Base-by-base conservation (phyloP, 805 yeast genomes). In the Candida pini region DNA sequence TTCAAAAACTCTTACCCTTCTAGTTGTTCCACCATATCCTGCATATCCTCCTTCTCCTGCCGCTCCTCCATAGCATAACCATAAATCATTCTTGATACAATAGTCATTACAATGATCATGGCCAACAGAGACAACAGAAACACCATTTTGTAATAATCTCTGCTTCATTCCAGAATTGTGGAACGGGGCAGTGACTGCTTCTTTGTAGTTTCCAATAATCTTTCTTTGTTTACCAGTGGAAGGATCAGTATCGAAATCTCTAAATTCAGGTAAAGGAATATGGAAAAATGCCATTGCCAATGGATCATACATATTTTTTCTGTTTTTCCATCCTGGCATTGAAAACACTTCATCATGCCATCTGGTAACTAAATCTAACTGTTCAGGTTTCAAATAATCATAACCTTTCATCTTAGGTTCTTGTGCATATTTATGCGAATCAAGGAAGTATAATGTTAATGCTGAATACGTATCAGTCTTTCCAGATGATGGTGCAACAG, bases 71-170 rank as follows among this genome's bases (percentile, higher is more conserved):
- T 87, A 88, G 52, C 98, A 92, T 22, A 92, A 62, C 95, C 95
- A 86, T 21, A 36, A 62, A 61, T 48, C 67, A 44, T 83, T 82
- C 33, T 68, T 59, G 39, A 85, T 60, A 59, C 98, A 92, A 55
- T 73, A 92, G 53, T 92, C 97, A 58, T 92, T 92, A 48, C 87
- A 84, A 56, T 92, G 98, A 52, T 92, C 98, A 56, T 92, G 98
- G 0, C 98, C 98, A 12, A 85, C 95, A 35, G 81, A 68, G 0
- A 78, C 74, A 0, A 85, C 86, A 20, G 73, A 63, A 1, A 92
- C 88, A 0, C 90, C 94, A 7, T 84, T 42, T n/a, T 70, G 62
- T 6, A 69, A 68, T 18, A 92, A 62, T 0, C 73, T 60, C 6
- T 69, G 60, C 34, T 87, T 64, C 33, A 82, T 81, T 7, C 83